Evolutionary conservation across 305 asterid species (phyloP), one percentile per base, ranked within the genome.

Genomic region (Fraxinus sp.): DNA sequence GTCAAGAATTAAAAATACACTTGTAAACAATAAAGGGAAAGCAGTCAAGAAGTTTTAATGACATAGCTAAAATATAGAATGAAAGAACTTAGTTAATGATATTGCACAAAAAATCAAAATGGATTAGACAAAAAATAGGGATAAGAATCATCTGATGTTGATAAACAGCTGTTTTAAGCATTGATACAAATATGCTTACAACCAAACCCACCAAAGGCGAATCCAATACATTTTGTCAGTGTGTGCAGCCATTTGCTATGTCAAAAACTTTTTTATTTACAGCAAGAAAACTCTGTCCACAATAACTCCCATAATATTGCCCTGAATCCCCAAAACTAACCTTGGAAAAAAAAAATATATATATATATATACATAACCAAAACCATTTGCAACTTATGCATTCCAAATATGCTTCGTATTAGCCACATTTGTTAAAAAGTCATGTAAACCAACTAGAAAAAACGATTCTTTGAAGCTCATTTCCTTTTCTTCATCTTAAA

Each of bases 1-100:
- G 77, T 81, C 77, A 66, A 85, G 66, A 80, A 71, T 75, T 20
- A 14, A 7, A 77, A 77, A 49, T 13, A 39, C 71, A 77, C 14
- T 49, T 52, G 26, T 49, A 26, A 77, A 52, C 4, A 14, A 8
- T 77, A 30, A 24, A 41, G 52, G 80, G n/a, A 24, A 41, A 68
- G 16, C 49, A 78, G 32, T 18, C 28, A 52, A 16, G 26, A 68
- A 28, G 18, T 68, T 68, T 2, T 28, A 68, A 68, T 68, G 37
- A 28, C 16, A 62, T 8, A 62, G 37, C 37, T 68, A 68, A 68
- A 68, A 22, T 35, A 64, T 24, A 24, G 35, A 16, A 24, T 26
- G 35, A 2, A 66, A 24, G 75, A 68, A 28, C 36, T 13, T 28
- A 70, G 41, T 70, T 4, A 70, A 70, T 14, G 39, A 30, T 30